Base-by-base conservation (phyloP, 768 basidiomycete species). In the Tremella fuciformis region DNA sequence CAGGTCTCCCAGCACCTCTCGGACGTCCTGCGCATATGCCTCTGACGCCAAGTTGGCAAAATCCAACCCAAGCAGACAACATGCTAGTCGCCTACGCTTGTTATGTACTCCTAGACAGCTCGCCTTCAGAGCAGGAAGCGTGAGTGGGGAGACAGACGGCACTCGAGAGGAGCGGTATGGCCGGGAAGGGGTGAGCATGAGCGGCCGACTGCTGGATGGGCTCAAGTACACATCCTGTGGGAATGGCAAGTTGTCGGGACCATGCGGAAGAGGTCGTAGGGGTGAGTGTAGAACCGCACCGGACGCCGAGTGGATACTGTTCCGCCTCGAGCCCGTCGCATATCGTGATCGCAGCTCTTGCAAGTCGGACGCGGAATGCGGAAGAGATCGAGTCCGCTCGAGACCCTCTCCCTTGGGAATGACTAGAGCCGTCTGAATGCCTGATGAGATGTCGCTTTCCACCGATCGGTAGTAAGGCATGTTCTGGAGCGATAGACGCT, bases 41-140 rank as follows among this genome's bases (percentile, higher is more conserved):
- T 57, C 7, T 19, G 19, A 19, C 13, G 42, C 46, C 7, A 50
- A 44, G 8, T 48, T 26, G n/a, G 26, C 50, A 50, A 75, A 75
- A 19, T 59, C 56, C 40, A 76, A 54, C 13, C 70, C 75, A 2
- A 77, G 64, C 6, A 77, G 52, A 58, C 63, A 72, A 58, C 75
- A 77, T 0, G 71, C 70, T 13, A 73, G 38, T 41, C 63, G 42
- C n/a, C 72, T 44, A 3, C 75, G 47, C 44, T 70, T 68, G 22
- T 69, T 52, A 51, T 77, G 75, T 1, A 74, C 54, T 2, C 62
- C 69, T 19, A 72, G 49, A 54, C 73, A 71, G 11, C 63, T 49
- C 9, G 69, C 74, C 49, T 71, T 70, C 15, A 77, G 67, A 2
- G 67, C 60, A 2, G 70, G 62, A 0, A 60, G 25, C 9, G 73